Conservation (phyloP, 2,329 filamentous ascomycete species). For the Dactylellina cionopaga region DNA sequence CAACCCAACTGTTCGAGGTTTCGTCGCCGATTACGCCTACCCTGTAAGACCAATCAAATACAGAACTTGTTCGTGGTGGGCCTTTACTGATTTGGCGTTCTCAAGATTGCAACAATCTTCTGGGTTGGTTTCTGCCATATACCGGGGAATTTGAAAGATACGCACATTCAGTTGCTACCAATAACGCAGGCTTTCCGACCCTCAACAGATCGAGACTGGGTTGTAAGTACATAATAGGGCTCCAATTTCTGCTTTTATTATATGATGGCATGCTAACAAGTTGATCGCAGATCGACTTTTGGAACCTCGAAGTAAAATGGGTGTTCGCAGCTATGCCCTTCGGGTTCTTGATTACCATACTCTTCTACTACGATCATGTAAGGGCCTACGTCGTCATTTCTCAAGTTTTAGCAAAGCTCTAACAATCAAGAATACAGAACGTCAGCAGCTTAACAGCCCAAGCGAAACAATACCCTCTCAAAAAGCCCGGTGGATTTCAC, state of each 20-base stretch:
- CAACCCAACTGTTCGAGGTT: slow-evolving; percentile 62
- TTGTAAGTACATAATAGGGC: slow-evolving; percentile 58
- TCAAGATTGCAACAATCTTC: slow-evolving; percentile 65
- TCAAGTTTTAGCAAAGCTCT: neutral
- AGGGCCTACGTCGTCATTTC: neutral
- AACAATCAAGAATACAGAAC: slow-evolving; percentile 58
- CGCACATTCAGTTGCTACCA: slow-evolving; percentile 76
- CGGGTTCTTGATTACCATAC: slow-evolving; percentile 66
- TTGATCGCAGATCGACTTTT: slow-evolving; percentile 66
- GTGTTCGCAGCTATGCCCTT: slow-evolving; percentile 67
- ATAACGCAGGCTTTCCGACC: slow-evolving; percentile 82
- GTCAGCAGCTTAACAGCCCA: slow-evolving; percentile 67
- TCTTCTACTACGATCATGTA: slow-evolving; percentile 70
- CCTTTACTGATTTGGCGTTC: neutral
- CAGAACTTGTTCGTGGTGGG: neutral
- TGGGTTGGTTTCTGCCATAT: slow-evolving; percentile 68
- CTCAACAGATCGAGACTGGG: slow-evolving; percentile 71
- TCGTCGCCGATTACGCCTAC: slow-evolving; percentile 67
- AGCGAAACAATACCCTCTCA: slow-evolving; percentile 81
- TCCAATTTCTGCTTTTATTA: slow-evolving; percentile 61
- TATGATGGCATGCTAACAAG: slow-evolving; percentile 63
- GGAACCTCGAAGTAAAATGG: slow-evolving; percentile 66
- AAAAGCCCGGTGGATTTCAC: slow-evolving; percentile 84
- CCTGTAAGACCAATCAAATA: slow-evolving; percentile 58
- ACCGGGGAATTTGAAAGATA: slow-evolving; percentile 69